phyloP scores from a whole-genome alignment of 441 rosid species.

The Cnidoscolus chayamansa region DNA sequence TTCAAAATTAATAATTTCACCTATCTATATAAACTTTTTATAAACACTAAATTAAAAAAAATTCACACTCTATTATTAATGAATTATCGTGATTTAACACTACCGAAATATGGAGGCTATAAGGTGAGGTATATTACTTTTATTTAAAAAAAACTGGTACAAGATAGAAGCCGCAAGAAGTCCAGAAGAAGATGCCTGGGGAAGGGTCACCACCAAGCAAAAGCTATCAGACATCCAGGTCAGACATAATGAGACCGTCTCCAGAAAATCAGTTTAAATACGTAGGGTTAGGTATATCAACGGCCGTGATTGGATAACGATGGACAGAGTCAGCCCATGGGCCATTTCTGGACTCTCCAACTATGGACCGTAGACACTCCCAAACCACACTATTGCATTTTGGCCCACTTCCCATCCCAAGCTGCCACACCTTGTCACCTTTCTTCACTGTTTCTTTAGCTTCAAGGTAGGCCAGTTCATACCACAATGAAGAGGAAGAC shows the following conservation, averaged over 20 bases:
- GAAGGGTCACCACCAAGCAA: no score
- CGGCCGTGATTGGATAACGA: conserved; percentile 27
- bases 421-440: conserved; percentile 46
- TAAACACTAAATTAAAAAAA: no score
- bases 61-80: no score
- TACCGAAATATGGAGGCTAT: no score
- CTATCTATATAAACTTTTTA: no score
- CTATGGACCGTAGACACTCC: conserved; percentile 40
- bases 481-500: conserved; percentile 54
- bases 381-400: conserved; percentile 40
- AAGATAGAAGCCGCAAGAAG: no score
- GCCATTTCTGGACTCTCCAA: conserved; percentile 27
- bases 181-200: no score
- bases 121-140: no score
- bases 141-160: no score
- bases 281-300: neutral
- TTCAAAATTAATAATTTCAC: no score
- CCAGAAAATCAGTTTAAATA: neutral
- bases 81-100: no score
- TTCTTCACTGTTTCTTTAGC: conserved; percentile 45
- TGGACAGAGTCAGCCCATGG: conserved; percentile 44
- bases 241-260: neutral
- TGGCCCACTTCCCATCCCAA: conserved; percentile 51
- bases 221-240: no score
- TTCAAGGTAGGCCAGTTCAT: conserved; percentile 49